Conservation (phyloP, 352 stramenopile genomes). For the Phytophthora sojae region DNA sequence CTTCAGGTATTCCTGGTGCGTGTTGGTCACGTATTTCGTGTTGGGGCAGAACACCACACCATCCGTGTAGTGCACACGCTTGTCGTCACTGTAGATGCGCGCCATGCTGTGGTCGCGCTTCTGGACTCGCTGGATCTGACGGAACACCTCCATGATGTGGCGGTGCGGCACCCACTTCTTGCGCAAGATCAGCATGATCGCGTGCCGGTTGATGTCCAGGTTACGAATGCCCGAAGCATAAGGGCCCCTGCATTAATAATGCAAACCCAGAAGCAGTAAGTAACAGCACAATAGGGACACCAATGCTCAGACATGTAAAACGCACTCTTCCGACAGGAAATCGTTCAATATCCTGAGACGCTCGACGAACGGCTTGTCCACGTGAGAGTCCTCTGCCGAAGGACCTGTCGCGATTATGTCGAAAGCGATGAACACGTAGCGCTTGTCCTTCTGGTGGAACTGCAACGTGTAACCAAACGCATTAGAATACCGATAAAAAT, state of each 20-base stretch:
- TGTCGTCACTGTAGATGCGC: conserved; percentile 84
- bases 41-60: conserved; percentile 92
- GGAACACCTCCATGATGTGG: conserved; percentile 87
- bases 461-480: conserved; percentile 31
- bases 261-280: conserved; percentile 4
- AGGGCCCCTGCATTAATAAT: conserved; percentile 52
- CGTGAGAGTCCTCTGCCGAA: conserved; percentile 73
- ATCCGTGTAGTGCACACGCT: conserved; percentile 90
- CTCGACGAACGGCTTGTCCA: conserved; percentile 85
- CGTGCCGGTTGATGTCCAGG: conserved; percentile 68
- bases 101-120: conserved; percentile 82
- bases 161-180: conserved; percentile 87
- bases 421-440: conserved; percentile 91
- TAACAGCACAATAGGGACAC: background rate
- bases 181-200: conserved; percentile 77
- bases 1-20: conserved; percentile 91
- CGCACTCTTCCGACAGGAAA: conserved; percentile 87
- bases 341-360: conserved; percentile 83
- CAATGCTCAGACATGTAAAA: conserved; percentile 15
- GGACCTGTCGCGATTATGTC: conserved; percentile 89
- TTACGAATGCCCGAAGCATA: conserved; percentile 75
- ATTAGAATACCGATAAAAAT: conserved; percentile 15
- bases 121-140: conserved; percentile 78
- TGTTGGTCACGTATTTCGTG: conserved; percentile 85
- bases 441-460: conserved; percentile 85